Base-by-base conservation (phyloP, 495 filamentous ascomycete species). In the Rhypophila decipiens region DNA sequence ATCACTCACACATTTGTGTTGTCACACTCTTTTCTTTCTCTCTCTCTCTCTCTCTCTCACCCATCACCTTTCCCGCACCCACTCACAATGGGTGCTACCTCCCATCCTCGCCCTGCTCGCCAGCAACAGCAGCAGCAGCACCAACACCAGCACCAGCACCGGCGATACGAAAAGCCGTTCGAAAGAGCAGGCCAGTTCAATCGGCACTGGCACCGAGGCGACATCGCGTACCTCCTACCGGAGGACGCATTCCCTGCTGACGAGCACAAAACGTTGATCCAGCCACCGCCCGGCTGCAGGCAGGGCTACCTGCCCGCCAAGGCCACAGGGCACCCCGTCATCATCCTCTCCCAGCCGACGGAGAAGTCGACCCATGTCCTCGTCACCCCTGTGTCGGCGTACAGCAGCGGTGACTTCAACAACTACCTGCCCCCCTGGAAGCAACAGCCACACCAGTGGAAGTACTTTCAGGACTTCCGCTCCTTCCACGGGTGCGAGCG, bases 311-410 rank as follows among this genome's bases (percentile, higher is more conserved):
- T 66, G 9, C 45, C 22, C 4, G 10, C 0, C 12, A 17, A 4
- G 5, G 63, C 65, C 0, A 65, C 59, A 3, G 40, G 44, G 8
- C 65, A 68, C 39, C 65, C 65, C 0, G 63, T 66, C 29, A 64
- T 68, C 18, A 48, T 68, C 20, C 48, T 68, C 7, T 46, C 50
- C 12, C 39, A 51, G 3, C 2, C 43, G 13, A 57, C 58, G 0
- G 24, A 12, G 0, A 38, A 50, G 8, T 52, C 36, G 15, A 49
- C 22, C 2, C 23, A 59, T 27, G 51, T 51, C 24, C 27, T 62
- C 1, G 36, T 68, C 24, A 56, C 58, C 2, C 59, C 65, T 0
- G 60, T 68, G 2, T 66, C 63, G 10, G 65, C 65, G 0, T 68
- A 65, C 42, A 18, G 41, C 11, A 60, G 58, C 10, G 47, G 48